Percentiles rank a stretch among this genome's conserved stretches.
Conservation (phyloP, 345 rosid species). For the Eucalyptus sp. region DNA sequence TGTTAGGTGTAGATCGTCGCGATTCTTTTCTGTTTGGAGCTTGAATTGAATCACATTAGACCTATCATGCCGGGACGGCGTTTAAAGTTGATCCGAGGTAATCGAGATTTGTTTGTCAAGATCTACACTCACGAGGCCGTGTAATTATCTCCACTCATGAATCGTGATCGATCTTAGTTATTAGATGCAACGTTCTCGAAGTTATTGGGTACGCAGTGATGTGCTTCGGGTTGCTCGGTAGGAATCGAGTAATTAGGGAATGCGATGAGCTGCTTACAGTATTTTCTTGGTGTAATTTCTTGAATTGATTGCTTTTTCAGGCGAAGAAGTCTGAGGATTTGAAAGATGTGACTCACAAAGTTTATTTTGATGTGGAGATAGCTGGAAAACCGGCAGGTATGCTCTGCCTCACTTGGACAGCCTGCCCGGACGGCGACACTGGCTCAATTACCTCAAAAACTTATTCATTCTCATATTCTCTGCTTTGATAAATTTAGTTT, state of each 20-base stretch:
- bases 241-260: not conserved
- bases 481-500: not conserved
- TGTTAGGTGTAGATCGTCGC: not conserved
- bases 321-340: slow-evolving; percentile 60
- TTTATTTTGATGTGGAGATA: slow-evolving; percentile 84
- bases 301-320: slow-evolving; percentile 15
- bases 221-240: not conserved
- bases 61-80: not conserved
- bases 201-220: not conserved
- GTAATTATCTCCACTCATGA: not conserved
- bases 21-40: not conserved
- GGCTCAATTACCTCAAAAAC: not conserved
- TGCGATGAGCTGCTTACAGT: not conserved
- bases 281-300: not conserved
- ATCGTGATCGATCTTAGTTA: not conserved
- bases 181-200: not conserved
- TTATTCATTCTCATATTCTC: not conserved
- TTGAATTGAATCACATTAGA: not conserved
- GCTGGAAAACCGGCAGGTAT: slow-evolving; percentile 84
- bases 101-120: not conserved
- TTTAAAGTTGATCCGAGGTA: not conserved
- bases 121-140: not conserved
- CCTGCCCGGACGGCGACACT: not conserved
- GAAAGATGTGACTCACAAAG: slow-evolving; percentile 76
- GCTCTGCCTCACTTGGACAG: not conserved